Evolutionary conservation across 1,284 basidiomycete genomes (phyloP).

Genomic region (Ustilago tritici): DNA sequence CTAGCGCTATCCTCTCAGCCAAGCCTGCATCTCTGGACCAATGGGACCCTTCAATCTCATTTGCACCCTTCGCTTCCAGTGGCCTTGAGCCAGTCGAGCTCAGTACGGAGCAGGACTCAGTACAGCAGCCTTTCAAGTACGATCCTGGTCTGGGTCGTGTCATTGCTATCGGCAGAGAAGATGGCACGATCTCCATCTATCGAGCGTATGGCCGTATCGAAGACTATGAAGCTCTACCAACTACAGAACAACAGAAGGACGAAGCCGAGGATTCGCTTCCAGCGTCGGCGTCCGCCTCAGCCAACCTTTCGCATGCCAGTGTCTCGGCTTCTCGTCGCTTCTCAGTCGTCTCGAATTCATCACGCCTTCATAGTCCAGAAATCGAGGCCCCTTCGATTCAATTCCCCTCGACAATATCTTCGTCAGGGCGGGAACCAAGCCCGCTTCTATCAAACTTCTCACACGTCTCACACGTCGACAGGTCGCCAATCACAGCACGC

Average conservation of each 20-base stretch:
- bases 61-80: conserved; percentile 33
- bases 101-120: not conserved
- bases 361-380: conserved; percentile 37
- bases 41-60: conserved; percentile 48
- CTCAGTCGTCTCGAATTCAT: conserved; percentile 22
- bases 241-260: not conserved
- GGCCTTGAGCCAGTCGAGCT: conserved; percentile 16
- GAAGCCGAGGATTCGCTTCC: conserved; percentile 18
- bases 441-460: conserved; percentile 21
- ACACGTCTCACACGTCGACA: conserved; percentile 25
- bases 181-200: conserved; percentile 38
- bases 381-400: conserved; percentile 29
- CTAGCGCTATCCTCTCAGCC: not conserved
- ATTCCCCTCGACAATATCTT: conserved; percentile 12
- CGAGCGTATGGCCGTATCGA: conserved; percentile 37
- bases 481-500: conserved; percentile 21
- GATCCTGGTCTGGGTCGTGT: conserved; percentile 36
- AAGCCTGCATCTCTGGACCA: conserved; percentile 20
- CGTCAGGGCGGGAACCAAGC: conserved; percentile 30
- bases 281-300: conserved; percentile 30
- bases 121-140: conserved; percentile 13
- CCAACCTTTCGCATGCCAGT: conserved; percentile 27
- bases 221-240: conserved; percentile 20
- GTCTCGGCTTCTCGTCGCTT: conserved; percentile 22
- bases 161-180: conserved; percentile 31